Base-by-base conservation (phyloP, 2,329 filamentous ascomycete species). In the Colletotrichum zoysiae region DNA sequence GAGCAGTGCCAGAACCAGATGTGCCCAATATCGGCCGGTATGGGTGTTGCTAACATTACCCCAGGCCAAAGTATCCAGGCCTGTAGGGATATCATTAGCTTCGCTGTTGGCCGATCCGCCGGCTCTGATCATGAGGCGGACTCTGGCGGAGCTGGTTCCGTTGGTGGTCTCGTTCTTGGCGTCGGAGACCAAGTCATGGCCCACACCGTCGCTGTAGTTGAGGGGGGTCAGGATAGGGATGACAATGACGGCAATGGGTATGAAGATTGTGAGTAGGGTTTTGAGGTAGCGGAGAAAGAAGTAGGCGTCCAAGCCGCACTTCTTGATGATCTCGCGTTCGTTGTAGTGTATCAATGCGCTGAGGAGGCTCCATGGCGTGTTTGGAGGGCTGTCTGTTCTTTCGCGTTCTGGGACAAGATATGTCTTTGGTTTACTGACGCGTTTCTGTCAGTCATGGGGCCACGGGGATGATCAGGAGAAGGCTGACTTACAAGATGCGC, bases 281-380 rank as follows among this genome's bases (percentile, higher is more conserved):
- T 88, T 88, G 18, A 90, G 88, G 78, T 97, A 99, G 74, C 97
- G 93, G 1, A 99, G 87, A 81, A 99, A 99, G 85, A 98, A 97
- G 83, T 97, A 99, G 78, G 95, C 95, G 79, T 99, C 96, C 12
- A 99, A 88, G 23, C 96, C 96, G 76, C 95, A 98, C 81, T 98
- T 97, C 65, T 95, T 92, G 77, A 99, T 97, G 76, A 99, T 90
- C 76, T 97, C 94, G 16, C 93, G 87, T 73, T 93, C 88, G 85
- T 90, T 81, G 83, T 93, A 83, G 84, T 91, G 81, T 83, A 93
- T 86, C 86, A 97, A 74, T 84, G 84, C 79, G 81, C 88, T 78
- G 76, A 89, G 74, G 70, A 91, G 81, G 18, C 83, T 84, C 79
- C 87, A 84, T 48, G 86, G 83, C 58, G 81, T 87, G 64, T 80